Percentiles rank a stretch among this genome's conserved stretches.
These are phyloP conservation scores for Porpolomopsis calyptriformis DNA, from an alignment of 768 basidiomycete genomes.

Conservation along the genomic window DNA sequence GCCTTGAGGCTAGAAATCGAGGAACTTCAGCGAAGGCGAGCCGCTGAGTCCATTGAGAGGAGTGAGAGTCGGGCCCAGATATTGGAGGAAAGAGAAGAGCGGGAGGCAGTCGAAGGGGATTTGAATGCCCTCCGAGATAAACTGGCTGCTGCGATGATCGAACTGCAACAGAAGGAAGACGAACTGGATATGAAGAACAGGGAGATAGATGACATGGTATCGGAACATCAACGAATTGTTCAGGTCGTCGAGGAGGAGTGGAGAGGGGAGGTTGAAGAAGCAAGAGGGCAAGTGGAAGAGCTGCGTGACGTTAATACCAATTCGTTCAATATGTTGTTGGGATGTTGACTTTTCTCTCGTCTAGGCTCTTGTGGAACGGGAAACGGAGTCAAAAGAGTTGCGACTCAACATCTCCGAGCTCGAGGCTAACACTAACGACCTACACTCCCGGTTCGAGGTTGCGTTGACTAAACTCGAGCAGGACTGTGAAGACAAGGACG, in stretches of 20 bases:
- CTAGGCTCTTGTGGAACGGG: conserved; percentile 71
- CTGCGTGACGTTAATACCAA: conserved; percentile 50
- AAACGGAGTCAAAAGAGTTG: conserved; percentile 67
- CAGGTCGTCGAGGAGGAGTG: conserved; percentile 73
- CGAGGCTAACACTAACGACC: conserved; percentile 58
- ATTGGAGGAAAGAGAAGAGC: conserved; percentile 60
- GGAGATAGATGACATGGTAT: conserved; percentile 70
- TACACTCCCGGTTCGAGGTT: conserved; percentile 65
- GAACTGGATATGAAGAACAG: conserved; percentile 70
- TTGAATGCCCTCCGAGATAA: conserved; percentile 65
- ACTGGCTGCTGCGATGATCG: conserved; percentile 70
- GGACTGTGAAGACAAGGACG: conserved; percentile 72
- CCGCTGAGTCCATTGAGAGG: conserved; percentile 57
- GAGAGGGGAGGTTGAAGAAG: conserved; percentile 80
- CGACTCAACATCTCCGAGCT: conserved; percentile 66
- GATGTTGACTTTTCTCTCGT: conserved; percentile 2
- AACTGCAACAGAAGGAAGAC: conserved; percentile 78
- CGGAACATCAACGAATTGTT: conserved; percentile 63
- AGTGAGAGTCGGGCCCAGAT: conserved; percentile 64
- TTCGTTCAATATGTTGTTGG: background rate
- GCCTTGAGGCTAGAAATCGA: conserved; percentile 57
- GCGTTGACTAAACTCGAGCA: conserved; percentile 67
- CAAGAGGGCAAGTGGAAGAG: conserved; percentile 68
- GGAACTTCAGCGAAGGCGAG: conserved; percentile 46
- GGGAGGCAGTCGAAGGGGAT: conserved; percentile 72